Conservation (phyloP, 2,329 filamentous ascomycete species). For the Calonectria pteridis region DNA sequence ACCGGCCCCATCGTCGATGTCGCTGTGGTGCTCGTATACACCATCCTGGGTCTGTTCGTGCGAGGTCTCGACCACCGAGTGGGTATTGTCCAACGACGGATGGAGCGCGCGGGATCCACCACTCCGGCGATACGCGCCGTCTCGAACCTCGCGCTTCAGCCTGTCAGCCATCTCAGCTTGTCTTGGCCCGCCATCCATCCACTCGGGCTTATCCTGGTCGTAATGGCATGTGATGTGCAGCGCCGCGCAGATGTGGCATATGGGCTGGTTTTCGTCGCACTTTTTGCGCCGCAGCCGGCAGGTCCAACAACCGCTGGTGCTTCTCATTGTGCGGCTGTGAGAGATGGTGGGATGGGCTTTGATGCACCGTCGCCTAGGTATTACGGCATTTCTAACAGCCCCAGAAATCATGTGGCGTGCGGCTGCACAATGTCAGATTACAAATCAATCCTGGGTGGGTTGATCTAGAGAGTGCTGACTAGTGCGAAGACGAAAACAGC, state of each 20-base stretch:
- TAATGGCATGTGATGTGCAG: slow-evolving; percentile 70
- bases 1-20: neutral
- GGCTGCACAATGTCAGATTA: neutral
- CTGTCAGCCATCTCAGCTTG: slow-evolving; percentile 64
- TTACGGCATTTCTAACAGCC: neutral
- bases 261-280: slow-evolving; percentile 66
- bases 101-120: neutral
- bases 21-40: neutral
- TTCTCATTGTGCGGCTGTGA: neutral
- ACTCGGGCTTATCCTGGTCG: slow-evolving; percentile 63
- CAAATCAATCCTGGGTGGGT: too few species aligned
- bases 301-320: slow-evolving; percentile 65
- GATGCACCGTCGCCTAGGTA: neutral
- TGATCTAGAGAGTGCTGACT: too few species aligned
- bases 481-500: neutral
- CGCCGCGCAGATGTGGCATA: slow-evolving; percentile 62
- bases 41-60: neutral
- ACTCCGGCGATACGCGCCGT: neutral
- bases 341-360: neutral
- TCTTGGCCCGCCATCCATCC: slow-evolving; percentile 66
- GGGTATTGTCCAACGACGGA: neutral
- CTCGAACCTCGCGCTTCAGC: slow-evolving; percentile 64
- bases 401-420: neutral
- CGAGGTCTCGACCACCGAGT: neutral
- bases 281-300: slow-evolving; percentile 73